Evolutionary conservation across 2,329 filamentous ascomycete species (phyloP).

Genomic region (Alternaria consortialis): DNA sequence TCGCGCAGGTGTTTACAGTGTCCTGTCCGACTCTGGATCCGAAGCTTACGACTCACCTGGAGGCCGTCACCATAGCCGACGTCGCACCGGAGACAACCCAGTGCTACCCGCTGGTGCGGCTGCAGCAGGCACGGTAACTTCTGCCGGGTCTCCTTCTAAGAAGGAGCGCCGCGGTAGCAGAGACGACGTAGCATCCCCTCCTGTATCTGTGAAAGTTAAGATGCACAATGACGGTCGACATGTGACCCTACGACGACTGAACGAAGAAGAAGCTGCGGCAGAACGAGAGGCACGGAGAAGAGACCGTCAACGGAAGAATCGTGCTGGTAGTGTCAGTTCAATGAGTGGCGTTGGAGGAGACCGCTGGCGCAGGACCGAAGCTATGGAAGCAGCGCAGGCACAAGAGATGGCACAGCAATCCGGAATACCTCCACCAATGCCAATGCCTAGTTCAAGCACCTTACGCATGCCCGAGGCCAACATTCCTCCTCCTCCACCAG

Average conservation of each 20-base stretch:
- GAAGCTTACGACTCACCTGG: slow-evolving; percentile 50
- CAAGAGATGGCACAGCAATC: slow-evolving; percentile 39
- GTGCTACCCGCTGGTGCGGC: slow-evolving; percentile 40
- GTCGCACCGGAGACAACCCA: slow-evolving; percentile 38
- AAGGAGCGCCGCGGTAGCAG: slow-evolving; percentile 43
- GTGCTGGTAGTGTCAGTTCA: slow-evolving; percentile 53
- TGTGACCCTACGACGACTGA: slow-evolving; percentile 68
- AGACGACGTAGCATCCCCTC: slow-evolving; percentile 63
- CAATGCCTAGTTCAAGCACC: slow-evolving; percentile 36
- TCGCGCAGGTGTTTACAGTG: slow-evolving; percentile 44
- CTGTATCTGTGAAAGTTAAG: slow-evolving; percentile 70
- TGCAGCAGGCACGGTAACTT: slow-evolving; percentile 36
- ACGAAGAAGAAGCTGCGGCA: slow-evolving; percentile 69
- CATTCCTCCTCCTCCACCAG: slow-evolving; percentile 44
- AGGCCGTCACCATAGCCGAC: slow-evolving; percentile 45
- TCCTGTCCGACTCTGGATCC: slow-evolving; percentile 54
- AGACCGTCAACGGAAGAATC: slow-evolving; percentile 54
- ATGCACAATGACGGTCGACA: slow-evolving; percentile 71
- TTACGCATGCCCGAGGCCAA: slow-evolving; percentile 43
- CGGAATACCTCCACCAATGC: slow-evolving; percentile 34
- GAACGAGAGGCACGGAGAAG: slow-evolving; percentile 64
- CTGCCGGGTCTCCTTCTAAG: slow-evolving; percentile 41
- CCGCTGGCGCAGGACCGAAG: slow-evolving; percentile 52
- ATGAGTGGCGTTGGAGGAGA: slow-evolving; percentile 49
- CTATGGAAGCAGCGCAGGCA: slow-evolving; percentile 48